Evolutionary conservation across 495 filamentous ascomycete genomes (phyloP).

Genomic region (Cudoniella acicularis): DNA sequence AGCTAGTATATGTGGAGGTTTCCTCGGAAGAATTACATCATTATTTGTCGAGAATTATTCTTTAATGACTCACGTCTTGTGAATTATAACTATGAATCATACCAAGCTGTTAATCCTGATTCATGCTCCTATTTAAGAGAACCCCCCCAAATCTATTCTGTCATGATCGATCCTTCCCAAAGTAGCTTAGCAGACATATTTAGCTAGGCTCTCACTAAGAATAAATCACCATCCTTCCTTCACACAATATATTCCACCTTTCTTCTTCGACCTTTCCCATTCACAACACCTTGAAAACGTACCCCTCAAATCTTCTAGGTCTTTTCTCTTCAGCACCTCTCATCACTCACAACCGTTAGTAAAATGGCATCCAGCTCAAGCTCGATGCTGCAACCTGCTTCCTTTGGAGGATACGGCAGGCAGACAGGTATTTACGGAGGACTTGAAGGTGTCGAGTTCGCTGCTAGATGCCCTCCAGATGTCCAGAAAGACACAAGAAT

Average conservation of each 20-base stretch:
- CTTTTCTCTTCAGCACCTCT: constrained; percentile 15
- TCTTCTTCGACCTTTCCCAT: background rate
- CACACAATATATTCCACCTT: background rate
- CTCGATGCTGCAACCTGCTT: constrained; percentile 11
- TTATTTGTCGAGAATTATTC: background rate
- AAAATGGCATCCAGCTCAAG: constrained; percentile 17
- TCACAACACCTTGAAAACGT: background rate
- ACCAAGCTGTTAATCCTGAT: background rate
- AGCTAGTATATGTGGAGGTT: background rate
- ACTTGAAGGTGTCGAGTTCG: constrained; percentile 10
- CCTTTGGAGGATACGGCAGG: constrained; percentile 17
- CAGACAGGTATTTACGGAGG: constrained; percentile 12
- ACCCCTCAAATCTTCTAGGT: constrained; percentile 12
- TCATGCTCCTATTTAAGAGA: constrained; percentile 1
- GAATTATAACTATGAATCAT: background rate
- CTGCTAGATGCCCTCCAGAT: constrained; percentile 20
- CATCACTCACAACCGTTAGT: constrained; percentile 12
- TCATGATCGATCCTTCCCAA: too few relatives aligned
- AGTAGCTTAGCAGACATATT: too few relatives aligned
- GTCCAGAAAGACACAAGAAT: constrained; percentile 23
- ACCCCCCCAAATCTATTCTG: background rate
- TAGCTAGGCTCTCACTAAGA: too few relatives aligned
- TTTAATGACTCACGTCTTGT: background rate
- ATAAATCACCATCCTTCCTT: too few relatives aligned
- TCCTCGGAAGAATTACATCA: background rate